Conservation (phyloP, 176 grass and related monocot species). For the Coix lacrymajobi region DNA sequence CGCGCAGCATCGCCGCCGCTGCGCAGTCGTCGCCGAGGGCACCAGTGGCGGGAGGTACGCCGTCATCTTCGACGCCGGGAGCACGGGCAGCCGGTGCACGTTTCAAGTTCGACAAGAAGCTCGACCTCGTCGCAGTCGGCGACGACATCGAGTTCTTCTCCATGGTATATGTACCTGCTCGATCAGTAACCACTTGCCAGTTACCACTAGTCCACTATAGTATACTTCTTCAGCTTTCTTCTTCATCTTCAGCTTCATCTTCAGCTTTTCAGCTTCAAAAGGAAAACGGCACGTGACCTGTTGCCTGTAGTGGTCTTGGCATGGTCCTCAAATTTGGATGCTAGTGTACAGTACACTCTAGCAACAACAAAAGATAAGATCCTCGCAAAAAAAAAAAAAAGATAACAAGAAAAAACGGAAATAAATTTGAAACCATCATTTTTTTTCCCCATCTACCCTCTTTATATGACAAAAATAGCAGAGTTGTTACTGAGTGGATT, state of each 20-base stretch:
- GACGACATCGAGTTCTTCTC: not conserved
- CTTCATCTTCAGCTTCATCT: no score
- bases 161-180: not conserved
- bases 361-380: not conserved
- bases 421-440: not conserved
- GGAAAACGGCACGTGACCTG: not conserved
- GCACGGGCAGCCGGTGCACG: constrained; percentile 14
- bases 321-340: not conserved
- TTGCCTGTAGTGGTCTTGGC: not conserved
- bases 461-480: not conserved
- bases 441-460: not conserved
- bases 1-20: not conserved
- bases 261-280: not conserved
- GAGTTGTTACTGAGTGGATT: not conserved
- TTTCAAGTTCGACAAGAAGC: constrained; percentile 22
- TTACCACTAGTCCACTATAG: no score
- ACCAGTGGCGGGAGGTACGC: not conserved
- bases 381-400: no score
- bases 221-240: no score
- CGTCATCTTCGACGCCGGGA: constrained; percentile 1
- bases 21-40: not conserved
- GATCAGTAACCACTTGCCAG: no score
- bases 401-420: not conserved
- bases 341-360: not conserved
- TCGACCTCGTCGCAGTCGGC: not conserved